Evolutionary conservation across 1,284 basidiomycete genomes (phyloP), one percentile per base, ranked within the genome.

Genomic region (Trametes polyzona): DNA sequence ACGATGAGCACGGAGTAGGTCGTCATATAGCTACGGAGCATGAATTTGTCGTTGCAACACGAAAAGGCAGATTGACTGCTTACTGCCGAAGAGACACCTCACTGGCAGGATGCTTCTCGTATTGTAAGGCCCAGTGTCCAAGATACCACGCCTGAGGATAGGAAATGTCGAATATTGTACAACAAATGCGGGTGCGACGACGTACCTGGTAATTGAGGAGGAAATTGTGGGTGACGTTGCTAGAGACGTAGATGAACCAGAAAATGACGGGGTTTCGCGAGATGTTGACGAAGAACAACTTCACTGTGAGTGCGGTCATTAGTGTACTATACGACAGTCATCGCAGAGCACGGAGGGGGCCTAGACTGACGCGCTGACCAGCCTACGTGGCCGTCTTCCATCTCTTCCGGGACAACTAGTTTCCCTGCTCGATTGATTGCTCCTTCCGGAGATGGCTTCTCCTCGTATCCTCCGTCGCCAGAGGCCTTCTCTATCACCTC

Each of bases 341-440:
- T n/a, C n/a, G n/a, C n/a, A n/a, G n/a, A n/a, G n/a, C 3, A 39
- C 37, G 1, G 16, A 17, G 5, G 37, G 5, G 3, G n/a, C 11
- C 5, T 5, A 17, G 7, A 69, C 73, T 48, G 59, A 78, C 78
- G 47, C 6, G 80, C 76, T 16, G 67, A 54, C 74, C 79, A 78
- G 47, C 83, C 76, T 5, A 86, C 78, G 51, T 81, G 78, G 2
- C 86, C 86, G 52, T 80, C 73, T 2, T 79, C 76, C 49, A 84
- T 77, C 69, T 88, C 86, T 64, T 88, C 86, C 4, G 77, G 82
- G 12, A 85, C 73, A 30, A 86, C 75, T 2, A 87, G 72, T 62
- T 83, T 82, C 0, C 81, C 81, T 37, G 71, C 71, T 7, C 66
- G 55, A 30, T 71, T 70, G 43, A 70, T 67, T 8, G 37, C 23